Base-by-base conservation (phyloP, 225 moss, liverwort and hornwort genomes). In the Pseudisothecium myosuroides region DNA sequence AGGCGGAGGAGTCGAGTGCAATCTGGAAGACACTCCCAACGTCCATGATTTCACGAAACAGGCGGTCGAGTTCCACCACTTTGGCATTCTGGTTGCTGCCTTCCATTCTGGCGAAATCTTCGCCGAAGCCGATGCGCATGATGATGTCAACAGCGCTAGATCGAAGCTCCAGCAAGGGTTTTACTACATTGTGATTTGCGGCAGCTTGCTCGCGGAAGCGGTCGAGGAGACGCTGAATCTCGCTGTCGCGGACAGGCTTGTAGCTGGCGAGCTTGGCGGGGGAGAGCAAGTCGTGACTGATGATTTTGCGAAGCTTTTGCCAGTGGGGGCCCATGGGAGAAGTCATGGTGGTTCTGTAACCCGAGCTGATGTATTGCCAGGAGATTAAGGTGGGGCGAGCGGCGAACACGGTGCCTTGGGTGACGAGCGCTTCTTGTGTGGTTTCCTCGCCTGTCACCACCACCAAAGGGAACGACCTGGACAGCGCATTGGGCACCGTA, bases 81-180 rank as follows among this genome's bases (percentile, higher is more conserved):
- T 88, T 87, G 17, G 75, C 72, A 58, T 86, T 89, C 47, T 91
- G 89, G 52, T 63, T 72, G 37, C 67, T 39, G 21, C 83, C 88
- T 24, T 89, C 89, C 49, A 86, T 60, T 26, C 59, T 84, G 3
- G 89, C 76, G 60, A 95, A 94, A 45, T 95, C 87, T 55, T 95
- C 94, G 4, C 95, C 95, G n/a, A 95, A 95, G 27, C 89, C 91
- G 59, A 95, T 92, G 41, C 94, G 92, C 87, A 93, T 91, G 81
- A 95, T 93, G 37, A 95, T 95, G 52, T 86, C 91, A 17, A 93
- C 91, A 10, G 94, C 91, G 80, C 80, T 86, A 10, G 74, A 58
- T 18, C 95, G 87, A 39, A 95, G 74, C 76, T 87, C 85, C 8
- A 89, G 66, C 3, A 92, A 32, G 1, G 91, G 91, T 8, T 59